Conservation (phyloP, 1,284 basidiomycete genomes). For the Ceratobasidium sp. region DNA sequence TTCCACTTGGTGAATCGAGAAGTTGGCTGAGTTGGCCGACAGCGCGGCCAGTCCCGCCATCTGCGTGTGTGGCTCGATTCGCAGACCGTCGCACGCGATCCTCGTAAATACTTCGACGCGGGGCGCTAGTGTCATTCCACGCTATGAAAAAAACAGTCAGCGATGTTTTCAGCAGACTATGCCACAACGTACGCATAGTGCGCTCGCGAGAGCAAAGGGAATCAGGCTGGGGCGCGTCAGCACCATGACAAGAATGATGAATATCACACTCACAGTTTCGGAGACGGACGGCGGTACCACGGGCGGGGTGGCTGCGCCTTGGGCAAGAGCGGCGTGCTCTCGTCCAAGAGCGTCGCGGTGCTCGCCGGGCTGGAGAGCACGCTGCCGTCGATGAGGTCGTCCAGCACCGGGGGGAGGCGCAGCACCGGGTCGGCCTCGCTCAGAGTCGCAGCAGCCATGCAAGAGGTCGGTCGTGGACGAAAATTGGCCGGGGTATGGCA, state of each 20-base stretch:
- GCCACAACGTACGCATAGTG: slow-evolving; percentile 64
- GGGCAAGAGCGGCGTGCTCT: slow-evolving; percentile 20
- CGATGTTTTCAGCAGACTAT: background rate
- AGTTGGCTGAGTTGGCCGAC: slow-evolving; percentile 16
- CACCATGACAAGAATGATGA: background rate
- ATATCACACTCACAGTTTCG: slow-evolving; percentile 16
- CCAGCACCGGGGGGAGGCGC: slow-evolving; percentile 6
- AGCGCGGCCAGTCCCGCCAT: slow-evolving; percentile 46
- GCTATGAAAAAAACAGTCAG: slow-evolving; percentile 54
- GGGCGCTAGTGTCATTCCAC: slow-evolving; percentile 78
- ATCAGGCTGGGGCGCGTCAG: slow-evolving; percentile 62
- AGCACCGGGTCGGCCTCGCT: slow-evolving; percentile 28
- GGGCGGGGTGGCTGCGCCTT: background rate
- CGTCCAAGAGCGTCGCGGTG: slow-evolving; percentile 15
- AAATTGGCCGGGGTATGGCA: background rate
- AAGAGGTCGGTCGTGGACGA: background rate
- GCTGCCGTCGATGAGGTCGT: slow-evolving; percentile 3
- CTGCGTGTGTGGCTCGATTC: slow-evolving; percentile 48
- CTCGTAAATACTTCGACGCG: slow-evolving; percentile 80
- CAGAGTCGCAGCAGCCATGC: background rate
- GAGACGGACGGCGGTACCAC: slow-evolving; percentile 23
- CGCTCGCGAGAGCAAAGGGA: slow-evolving; percentile 71
- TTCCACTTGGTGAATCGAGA: slow-evolving; percentile 50
- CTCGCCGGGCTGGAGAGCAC: slow-evolving; percentile 2
- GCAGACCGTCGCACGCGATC: slow-evolving; percentile 68